Evolutionary conservation across 257 asterid genomes (phyloP).

Genomic region (Solanum lycopersicoides): DNA sequence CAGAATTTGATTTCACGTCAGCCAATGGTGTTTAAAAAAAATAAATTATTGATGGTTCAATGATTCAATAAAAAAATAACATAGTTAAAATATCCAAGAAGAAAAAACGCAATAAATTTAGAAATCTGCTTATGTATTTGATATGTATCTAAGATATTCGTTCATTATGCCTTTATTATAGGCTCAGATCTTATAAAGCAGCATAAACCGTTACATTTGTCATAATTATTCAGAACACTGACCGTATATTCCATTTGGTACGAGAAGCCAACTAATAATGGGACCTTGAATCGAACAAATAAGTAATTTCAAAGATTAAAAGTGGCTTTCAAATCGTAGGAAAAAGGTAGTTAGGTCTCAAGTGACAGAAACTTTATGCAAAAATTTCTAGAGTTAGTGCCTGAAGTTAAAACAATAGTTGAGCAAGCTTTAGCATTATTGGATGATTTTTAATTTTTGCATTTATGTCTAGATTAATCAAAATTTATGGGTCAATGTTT

Average conservation of each 20-base stretch:
- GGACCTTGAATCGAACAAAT: not conserved
- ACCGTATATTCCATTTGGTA: not conserved
- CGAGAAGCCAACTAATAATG: not conserved
- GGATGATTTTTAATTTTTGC: not conserved
- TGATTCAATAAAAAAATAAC: too few species aligned
- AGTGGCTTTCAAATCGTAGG: not conserved
- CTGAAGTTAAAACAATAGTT: not conserved
- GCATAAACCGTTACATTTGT: not conserved
- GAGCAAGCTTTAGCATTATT: not conserved
- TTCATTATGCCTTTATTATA: too few species aligned
- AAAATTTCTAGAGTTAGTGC: not conserved
- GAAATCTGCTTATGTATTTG: too few species aligned
- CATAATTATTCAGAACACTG: not conserved
- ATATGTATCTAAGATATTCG: too few species aligned
- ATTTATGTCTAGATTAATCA: too few species aligned
- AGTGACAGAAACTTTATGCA: not conserved
- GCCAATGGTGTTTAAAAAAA: too few species aligned
- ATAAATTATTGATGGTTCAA: too few species aligned
- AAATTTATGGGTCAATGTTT: not conserved
- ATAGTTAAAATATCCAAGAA: too few species aligned
- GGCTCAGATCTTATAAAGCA: not conserved
- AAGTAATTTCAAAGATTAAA: not conserved
- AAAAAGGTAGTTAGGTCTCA: not conserved
- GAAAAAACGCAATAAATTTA: too few species aligned
- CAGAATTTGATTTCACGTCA: too few species aligned